Percentiles rank a stretch among this genome's conserved stretches.
phyloP scores from a whole-genome alignment of 1,139 yeast genomes.

The Saccharomycopsis hybrid region DNA sequence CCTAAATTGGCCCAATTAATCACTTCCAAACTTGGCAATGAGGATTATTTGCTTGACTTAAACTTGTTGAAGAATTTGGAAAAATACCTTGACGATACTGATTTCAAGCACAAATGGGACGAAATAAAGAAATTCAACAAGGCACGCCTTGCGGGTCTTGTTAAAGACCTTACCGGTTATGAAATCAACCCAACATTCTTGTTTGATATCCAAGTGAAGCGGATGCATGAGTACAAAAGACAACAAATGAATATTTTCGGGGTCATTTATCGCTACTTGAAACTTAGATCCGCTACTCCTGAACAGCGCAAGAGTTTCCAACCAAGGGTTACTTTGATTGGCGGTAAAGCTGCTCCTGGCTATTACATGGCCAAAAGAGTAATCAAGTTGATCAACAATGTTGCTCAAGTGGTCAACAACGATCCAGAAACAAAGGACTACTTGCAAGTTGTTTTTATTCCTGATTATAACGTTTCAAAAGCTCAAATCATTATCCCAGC shows the following conservation, averaged over 20 bases:
- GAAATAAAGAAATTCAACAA: conserved; percentile 68
- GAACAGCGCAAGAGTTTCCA: conserved; percentile 65
- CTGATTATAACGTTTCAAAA: conserved; percentile 89
- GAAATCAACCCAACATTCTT: conserved; percentile 46
- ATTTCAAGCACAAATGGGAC: conserved; percentile 67
- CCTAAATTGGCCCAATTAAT: conserved; percentile 72
- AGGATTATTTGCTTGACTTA: conserved; percentile 64
- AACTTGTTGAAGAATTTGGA: conserved; percentile 64
- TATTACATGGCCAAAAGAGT: conserved; percentile 91
- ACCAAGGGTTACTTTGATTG: conserved; percentile 77
- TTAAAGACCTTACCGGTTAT: conserved; percentile 60
- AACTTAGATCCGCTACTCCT: conserved; percentile 60
- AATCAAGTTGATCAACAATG: conserved; percentile 78
- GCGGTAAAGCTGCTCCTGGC: conserved; percentile 97
- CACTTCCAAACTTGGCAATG: conserved; percentile 63
- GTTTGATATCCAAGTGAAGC: conserved; percentile 89
- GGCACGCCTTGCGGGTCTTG: conserved; percentile 58
- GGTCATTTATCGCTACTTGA: conserved; percentile 74
- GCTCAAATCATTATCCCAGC: conserved; percentile 91
- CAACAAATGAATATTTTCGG: conserved; percentile 92
- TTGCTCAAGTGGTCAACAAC: conserved; percentile 71
- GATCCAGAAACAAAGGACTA: conserved; percentile 70
- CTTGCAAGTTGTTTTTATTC: conserved; percentile 80
- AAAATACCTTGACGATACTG: conserved; percentile 57
- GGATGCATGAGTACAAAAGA: conserved; percentile 94